Conservation (phyloP, 208 protist genomes). For the Leishmania braziliensis region DNA sequence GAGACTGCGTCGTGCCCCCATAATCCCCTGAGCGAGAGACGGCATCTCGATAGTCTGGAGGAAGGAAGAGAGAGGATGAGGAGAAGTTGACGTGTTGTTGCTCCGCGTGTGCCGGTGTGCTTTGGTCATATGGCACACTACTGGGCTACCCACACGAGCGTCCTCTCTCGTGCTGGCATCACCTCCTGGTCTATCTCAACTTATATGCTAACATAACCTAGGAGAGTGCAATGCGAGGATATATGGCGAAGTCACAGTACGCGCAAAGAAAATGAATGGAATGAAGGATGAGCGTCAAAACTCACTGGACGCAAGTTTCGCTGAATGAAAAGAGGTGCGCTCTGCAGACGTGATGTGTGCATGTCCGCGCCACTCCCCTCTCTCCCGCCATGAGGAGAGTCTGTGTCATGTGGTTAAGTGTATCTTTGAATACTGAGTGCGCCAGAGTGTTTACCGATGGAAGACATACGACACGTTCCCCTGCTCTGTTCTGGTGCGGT, state of each 20-base stretch:
- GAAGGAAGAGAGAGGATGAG: background rate
- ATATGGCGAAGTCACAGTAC: background rate
- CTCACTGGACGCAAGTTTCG: background rate
- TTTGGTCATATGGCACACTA: background rate
- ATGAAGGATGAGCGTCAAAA: background rate
- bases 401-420: background rate
- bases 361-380: background rate
- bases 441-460: background rate
- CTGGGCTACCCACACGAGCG: background rate
- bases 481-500: background rate
- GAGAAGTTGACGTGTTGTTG: background rate
- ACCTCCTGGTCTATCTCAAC: background rate
- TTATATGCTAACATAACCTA: background rate
- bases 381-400: background rate
- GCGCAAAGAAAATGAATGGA: background rate
- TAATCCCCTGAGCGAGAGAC: background rate
- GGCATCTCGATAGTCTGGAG: background rate
- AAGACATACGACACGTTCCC: background rate
- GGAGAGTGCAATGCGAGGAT: background rate
- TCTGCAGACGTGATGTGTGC: background rate
- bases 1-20: background rate
- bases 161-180: background rate
- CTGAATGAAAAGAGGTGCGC: background rate
- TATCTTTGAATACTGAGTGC: background rate
- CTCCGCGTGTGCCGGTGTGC: background rate